These are phyloP conservation scores for Cercospora nicotianae DNA, from an alignment of 2,329 filamentous ascomycete species.

Conservation along the genomic window DNA sequence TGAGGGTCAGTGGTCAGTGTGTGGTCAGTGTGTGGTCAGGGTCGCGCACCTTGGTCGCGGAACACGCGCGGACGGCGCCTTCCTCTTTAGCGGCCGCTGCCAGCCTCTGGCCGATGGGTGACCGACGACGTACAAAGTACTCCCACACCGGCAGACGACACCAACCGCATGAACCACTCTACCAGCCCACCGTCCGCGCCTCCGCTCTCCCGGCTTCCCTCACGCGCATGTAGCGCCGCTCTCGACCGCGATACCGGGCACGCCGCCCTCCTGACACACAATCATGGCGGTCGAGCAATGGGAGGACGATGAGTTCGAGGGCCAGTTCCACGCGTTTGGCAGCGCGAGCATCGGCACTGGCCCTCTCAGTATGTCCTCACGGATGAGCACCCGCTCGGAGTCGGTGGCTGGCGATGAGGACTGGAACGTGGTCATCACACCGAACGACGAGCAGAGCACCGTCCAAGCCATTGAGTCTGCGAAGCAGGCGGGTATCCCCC, in stretches of 20 bases:
- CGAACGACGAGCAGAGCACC: slow-evolving; percentile 80
- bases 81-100: not conserved
- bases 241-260: slow-evolving; percentile 12
- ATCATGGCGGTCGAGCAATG: slow-evolving; percentile 65
- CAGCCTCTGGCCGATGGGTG: slow-evolving; percentile 1
- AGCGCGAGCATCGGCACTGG: slow-evolving; percentile 65
- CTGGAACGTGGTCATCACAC: slow-evolving; percentile 80
- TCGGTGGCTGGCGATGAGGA: slow-evolving; percentile 70
- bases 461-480: slow-evolving; percentile 84
- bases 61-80: not conserved
- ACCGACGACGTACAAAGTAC: not conserved
- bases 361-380: slow-evolving; percentile 74
- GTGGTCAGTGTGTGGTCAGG: slow-evolving; percentile 1
- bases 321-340: slow-evolving; percentile 59
- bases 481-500: slow-evolving; percentile 84
- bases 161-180: slow-evolving; percentile 9
- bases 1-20: not conserved
- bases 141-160: not conserved
- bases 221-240: slow-evolving; percentile 9
- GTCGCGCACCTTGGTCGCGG: not conserved
- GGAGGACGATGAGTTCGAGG: slow-evolving; percentile 54
- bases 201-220: not conserved
- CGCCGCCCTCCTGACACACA: slow-evolving; percentile 51
- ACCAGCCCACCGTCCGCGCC: slow-evolving; percentile 9
- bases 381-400: slow-evolving; percentile 75